Conservation (phyloP, 768 basidiomycete genomes). For the Russula sp. region DNA sequence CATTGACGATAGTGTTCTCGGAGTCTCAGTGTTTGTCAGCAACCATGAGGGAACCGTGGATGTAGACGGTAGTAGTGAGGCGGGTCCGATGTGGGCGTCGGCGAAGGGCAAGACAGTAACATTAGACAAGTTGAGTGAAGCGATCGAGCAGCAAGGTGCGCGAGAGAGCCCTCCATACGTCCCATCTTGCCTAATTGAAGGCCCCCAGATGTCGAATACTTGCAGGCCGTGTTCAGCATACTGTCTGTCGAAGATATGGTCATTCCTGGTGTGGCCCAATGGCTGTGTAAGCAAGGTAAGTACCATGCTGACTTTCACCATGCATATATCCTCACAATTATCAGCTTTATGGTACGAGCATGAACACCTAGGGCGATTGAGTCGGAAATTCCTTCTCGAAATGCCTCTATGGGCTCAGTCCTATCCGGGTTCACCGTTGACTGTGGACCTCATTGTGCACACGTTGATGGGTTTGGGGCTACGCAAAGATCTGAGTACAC, state of each 20-base stretch:
- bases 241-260: slow-evolving; percentile 33
- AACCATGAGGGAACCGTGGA: background rate
- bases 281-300: slow-evolving; percentile 41
- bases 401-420: slow-evolving; percentile 17
- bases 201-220: slow-evolving; percentile 36
- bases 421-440: slow-evolving; percentile 14
- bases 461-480: slow-evolving; percentile 19
- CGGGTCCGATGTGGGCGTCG: background rate
- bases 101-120: slow-evolving; percentile 3
- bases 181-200: background rate
- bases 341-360: slow-evolving; percentile 8
- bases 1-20: background rate
- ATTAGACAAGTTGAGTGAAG: slow-evolving; percentile 10
- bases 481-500: background rate
- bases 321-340: slow-evolving; percentile 11
- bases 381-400: slow-evolving; percentile 17
- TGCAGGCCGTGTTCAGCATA: slow-evolving; percentile 38
- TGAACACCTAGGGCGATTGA: slow-evolving; percentile 3
- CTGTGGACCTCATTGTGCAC: slow-evolving; percentile 6
- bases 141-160: slow-evolving; percentile 6
- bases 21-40: slow-evolving; percentile 1
- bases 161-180: background rate
- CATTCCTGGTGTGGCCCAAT: slow-evolving; percentile 33
- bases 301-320: background rate
- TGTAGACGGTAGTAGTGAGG: background rate